Base-by-base conservation (phyloP, 2,329 filamentous ascomycete species). In the Ophiognomonia clavigignenti-juglandacearum region DNA sequence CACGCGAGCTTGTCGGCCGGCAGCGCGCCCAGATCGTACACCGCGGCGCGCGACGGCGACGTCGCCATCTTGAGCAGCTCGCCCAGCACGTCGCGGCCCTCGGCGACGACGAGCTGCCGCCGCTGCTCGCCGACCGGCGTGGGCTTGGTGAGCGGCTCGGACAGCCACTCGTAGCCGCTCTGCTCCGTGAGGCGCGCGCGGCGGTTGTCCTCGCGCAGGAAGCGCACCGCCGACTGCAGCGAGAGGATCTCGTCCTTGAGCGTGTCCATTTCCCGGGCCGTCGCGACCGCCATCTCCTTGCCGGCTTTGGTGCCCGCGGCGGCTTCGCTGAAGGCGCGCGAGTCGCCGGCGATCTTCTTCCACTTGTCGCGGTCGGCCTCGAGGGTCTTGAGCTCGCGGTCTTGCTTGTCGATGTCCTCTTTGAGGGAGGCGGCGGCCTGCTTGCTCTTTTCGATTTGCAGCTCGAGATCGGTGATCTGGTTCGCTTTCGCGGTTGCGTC, bases 401-500 rank as follows among this genome's bases (percentile, higher is more conserved):
- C 81, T 55, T 85, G 81, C 64, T 80, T 78, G 63, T 84, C 77
- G 41, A 87, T 75, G 42, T 82, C 79, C 52, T 85, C 80, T 55
- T 75, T 74, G 48, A 86, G 73, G 43, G 73, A 71, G 7, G 65
- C 62, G 22, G 75, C 71, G 34, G 73, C 68, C 48, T 72, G 65
- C 53, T 75, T 72, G 22, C 77, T 72, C 16, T 73, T 68, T 40
- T 75, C 73, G 20, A 86, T 71, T 56, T 75, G 70, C 27, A 67
- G 67, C 63, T 88, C 85, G 11, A 89, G 72, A 45, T 82, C 80
- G 18, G 72, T 71, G 55, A 89, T 86, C 43, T 76, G 77, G 42
- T 82, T 80, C 13, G 86, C 81, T 66, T 92, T 91, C 61, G 86
- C 82, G 54, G 83, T 82, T 6, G 88, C 87, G 60, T 95, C 90